Base-by-base conservation (phyloP, 805 yeast species). In the Pichia occidentalis region DNA sequence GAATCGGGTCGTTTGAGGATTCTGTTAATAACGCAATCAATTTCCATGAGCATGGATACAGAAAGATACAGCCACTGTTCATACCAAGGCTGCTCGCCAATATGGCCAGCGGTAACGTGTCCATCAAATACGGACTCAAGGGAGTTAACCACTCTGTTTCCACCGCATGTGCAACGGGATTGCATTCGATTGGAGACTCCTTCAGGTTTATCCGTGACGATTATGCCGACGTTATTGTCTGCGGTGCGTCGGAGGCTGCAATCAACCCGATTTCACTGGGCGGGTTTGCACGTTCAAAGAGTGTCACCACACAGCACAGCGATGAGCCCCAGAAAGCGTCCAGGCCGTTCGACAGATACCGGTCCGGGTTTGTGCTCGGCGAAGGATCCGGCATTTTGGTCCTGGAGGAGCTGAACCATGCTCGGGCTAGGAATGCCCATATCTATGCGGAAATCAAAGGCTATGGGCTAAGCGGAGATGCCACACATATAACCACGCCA, bases 151-250 rank as follows among this genome's bases (percentile, higher is more conserved):
- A 88, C 54, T 67, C 95, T 0, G 92, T 78, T 0, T 74, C 95
- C 2, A 87, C 97, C 0, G 98, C 98, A 1, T 92, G 99, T 65
- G 95, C 99, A 4, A 87, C 98, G 0, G 99, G 99, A 0, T 73
- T 82, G 21, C 94, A 92, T 53, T 73, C 96, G 0, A 80, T 92
- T 33, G 97, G 97, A 4, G 99, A 92, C 55, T 97, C 96, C 0
- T 73, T 69, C 48, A 74, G 88, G 51, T 80, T 88, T 50, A 85
- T 92, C 42, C 64, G 70, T 43, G 77, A 78, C 39, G 94, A 85
- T 4, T 81, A 83, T 61, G 85, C 90, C 9, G 80, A 87, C 48
- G 85, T 81, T 4, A 84, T 88, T 77, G 68, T 92, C 8, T 92
- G 95, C 7, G 98, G 98, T n/a, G 95, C 96, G 1, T 66, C 95